Percentiles rank a stretch among this genome's conserved stretches.
phyloP scores from a whole-genome alignment of 257 asterid genomes.

The Echites panduratus region DNA sequence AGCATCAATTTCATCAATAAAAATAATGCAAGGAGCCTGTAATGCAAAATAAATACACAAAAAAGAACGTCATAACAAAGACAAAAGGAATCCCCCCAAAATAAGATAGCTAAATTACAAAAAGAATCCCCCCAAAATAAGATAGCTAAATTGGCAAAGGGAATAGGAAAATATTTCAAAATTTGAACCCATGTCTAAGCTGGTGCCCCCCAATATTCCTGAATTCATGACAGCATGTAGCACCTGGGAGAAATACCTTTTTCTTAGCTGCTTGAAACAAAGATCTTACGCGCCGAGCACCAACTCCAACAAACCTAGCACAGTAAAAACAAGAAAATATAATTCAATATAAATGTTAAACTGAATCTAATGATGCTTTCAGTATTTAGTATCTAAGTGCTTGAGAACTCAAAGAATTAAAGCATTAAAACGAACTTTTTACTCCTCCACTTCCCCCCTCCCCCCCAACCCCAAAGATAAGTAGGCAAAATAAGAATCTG shows the following conservation, averaged over 20 bases:
- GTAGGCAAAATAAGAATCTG: not conserved
- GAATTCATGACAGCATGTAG: not conserved
- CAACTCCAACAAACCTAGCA: conserved; percentile 97
- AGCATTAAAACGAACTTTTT: not conserved
- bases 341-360: not conserved
- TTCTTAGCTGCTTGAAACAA: conserved; percentile 98
- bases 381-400: not conserved
- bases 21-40: conserved; percentile 96
- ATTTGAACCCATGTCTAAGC: not conserved
- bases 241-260: conserved; percentile 38
- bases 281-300: conserved; percentile 98
- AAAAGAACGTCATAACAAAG: conserved; percentile 10
- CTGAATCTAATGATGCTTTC: not conserved
- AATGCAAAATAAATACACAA: conserved; percentile 20
- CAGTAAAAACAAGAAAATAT: conserved; percentile 13
- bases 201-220: not conserved
- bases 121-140: not conserved
- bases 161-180: not conserved
- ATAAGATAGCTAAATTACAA: not conserved
- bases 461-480: no score
- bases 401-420: not conserved
- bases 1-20: conserved; percentile 97
- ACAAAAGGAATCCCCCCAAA: not conserved
- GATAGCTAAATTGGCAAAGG: not conserved
- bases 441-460: no score